phyloP scores from a whole-genome alignment of 768 basidiomycete genomes.

The Naganishia randhawae region DNA sequence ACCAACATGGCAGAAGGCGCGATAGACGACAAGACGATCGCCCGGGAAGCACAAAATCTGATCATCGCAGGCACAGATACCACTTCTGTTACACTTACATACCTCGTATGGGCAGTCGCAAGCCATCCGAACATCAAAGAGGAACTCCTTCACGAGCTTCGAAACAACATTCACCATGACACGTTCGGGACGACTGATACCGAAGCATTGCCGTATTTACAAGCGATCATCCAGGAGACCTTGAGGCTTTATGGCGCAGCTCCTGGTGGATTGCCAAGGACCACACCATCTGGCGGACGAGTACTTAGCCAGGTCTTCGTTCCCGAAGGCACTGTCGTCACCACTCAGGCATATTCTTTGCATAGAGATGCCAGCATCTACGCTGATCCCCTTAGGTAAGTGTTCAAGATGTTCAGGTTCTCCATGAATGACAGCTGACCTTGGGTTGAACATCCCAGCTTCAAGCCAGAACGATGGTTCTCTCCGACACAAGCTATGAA shows the following conservation, averaged over 20 bases:
- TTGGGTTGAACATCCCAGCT: neutral
- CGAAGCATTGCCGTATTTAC: conserved; percentile 8
- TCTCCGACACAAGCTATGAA: conserved; percentile 6
- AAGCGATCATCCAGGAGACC: conserved; percentile 5
- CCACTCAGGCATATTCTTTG: conserved; percentile 10
- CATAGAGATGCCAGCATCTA: conserved; percentile 9
- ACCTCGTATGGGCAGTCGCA: conserved; percentile 12
- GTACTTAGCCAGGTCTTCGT: neutral
- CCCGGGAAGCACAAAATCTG: conserved; percentile 2
- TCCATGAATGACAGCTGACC: neutral
- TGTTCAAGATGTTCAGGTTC: neutral
- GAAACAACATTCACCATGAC: neutral
- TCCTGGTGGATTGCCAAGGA: neutral
- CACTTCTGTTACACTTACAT: conserved; percentile 10
- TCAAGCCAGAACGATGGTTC: conserved; percentile 16
- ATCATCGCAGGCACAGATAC: conserved; percentile 10
- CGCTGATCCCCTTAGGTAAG: conserved; percentile 7
- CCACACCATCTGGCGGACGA: neutral
- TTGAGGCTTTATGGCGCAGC: conserved; percentile 12
- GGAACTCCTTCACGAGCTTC: neutral
- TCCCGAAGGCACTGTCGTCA: conserved; percentile 5
- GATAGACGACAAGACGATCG: conserved; percentile 10
- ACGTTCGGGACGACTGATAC: neutral
- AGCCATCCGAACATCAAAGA: neutral
- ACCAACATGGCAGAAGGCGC: conserved; percentile 14